phyloP scores from a whole-genome alignment of 2,329 filamentous ascomycete species.

The Ophiostoma ips region DNA sequence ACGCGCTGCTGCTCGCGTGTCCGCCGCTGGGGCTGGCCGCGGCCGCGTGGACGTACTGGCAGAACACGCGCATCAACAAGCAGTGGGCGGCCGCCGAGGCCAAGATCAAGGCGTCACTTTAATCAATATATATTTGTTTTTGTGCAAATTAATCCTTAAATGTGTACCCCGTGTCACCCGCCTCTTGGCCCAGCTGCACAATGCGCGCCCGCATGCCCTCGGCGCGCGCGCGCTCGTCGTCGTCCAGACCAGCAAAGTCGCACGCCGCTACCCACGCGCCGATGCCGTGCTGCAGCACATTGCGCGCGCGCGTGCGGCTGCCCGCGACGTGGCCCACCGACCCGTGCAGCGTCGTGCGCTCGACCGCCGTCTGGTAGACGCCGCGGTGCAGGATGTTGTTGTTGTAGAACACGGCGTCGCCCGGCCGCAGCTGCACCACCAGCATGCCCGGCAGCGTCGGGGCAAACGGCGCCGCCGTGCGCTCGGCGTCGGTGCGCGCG shows the following conservation, averaged over 20 bases:
- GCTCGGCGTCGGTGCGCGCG: conserved; percentile 55
- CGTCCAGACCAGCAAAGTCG: conserved; percentile 35
- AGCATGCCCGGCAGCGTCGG: conserved; percentile 47
- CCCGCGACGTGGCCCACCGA: conserved; percentile 50
- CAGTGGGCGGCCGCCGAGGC: conserved; percentile 51
- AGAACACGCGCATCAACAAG: conserved; percentile 56
- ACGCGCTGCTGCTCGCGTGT: conserved; percentile 48
- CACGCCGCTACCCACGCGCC: conserved; percentile 49
- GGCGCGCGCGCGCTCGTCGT: conserved; percentile 32
- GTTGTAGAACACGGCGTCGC: conserved; percentile 78
- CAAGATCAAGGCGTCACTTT: not conserved
- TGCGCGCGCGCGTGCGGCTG: conserved; percentile 45
- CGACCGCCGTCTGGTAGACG: conserved; percentile 42
- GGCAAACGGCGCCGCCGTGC: conserved; percentile 52
- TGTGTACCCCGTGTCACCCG: conserved; percentile 50
- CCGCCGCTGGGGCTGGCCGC: conserved; percentile 61
- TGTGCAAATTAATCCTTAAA: conserved; percentile 24
- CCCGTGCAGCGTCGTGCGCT: conserved; percentile 60
- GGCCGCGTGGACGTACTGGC: conserved; percentile 57
- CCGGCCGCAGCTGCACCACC: conserved; percentile 51
- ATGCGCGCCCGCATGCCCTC: conserved; percentile 50
- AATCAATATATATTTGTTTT: not conserved
- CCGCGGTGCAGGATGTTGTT: conserved; percentile 76
- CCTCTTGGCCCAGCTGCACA: conserved; percentile 45
- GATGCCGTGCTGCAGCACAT: conserved; percentile 63